Base-by-base conservation (phyloP, 2,329 filamentous ascomycete genomes). In the Clonostachys chloroleuca region DNA sequence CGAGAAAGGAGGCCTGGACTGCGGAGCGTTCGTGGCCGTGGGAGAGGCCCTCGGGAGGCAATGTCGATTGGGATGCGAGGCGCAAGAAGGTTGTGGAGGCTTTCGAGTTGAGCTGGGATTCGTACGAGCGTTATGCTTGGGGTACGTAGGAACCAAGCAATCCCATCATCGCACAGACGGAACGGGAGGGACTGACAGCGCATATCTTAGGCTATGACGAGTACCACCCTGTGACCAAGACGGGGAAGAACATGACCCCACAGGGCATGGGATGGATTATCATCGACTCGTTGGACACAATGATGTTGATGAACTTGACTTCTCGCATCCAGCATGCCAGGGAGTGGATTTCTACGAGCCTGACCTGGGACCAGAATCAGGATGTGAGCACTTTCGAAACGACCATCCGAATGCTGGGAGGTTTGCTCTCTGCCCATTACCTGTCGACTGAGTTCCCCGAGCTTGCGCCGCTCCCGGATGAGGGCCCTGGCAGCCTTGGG, bases 331-430 rank as follows among this genome's bases (percentile, higher is more conserved):
- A 84, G 36, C 84, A 95, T 59, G 92, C 94, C 30, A 80, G 92
- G 47, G 81, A 95, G 61, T 99, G 94, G 94, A 83, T 99, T 43
- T 78, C 88, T 2, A 85, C 83, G 5, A 84, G 84, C 8, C 69
- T 97, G 52, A 85, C 84, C 12, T 97, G 95, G 69, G 85, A 96
- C 50, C 90, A 96, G 65, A 79, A 96, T 59, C 91, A 96, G 64
- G 90, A 96, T 63, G 92, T 99, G 47, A 97, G 91, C 65, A 96
- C 91, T 1, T 99, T 97, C 58, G 94, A 99, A 71, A 97, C 92
- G 8, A 97, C 92, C 0, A 97, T 97, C 58, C 87, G 94, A 45
- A 97, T 97, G 92, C 75, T 99, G 44, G 94, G 94, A 14, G 94
- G 94, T 12, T 74, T 99, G 40, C 75, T 99, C 34, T 92, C 92